These are phyloP conservation scores for Funneliformis caledonium DNA, from an alignment of 371 early-diverging fungal species.

Conservation along the genomic window DNA sequence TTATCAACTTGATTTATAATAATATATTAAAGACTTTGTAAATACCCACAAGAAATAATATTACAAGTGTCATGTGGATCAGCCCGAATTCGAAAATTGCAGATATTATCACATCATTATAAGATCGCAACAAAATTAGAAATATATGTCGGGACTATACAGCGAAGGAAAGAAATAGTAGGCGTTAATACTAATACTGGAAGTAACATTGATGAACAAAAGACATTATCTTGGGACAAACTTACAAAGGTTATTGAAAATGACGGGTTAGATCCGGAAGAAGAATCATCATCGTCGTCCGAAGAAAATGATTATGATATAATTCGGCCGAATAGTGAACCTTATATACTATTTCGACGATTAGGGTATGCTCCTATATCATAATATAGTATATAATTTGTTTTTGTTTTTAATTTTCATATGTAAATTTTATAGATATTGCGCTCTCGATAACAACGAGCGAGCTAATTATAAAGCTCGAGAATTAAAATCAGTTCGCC, in stretches of 20 bases:
- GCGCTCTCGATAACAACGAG: slow-evolving; percentile 59
- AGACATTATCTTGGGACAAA: slow-evolving; percentile 34
- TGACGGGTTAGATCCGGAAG: slow-evolving; percentile 39
- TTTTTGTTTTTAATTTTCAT: neutral
- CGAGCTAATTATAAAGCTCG: slow-evolving; percentile 60
- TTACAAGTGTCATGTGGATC: slow-evolving; percentile 63
- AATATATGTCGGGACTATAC: slow-evolving; percentile 60
- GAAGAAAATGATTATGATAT: slow-evolving; percentile 41
- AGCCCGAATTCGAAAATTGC: slow-evolving; percentile 70
- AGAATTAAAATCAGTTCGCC: slow-evolving; percentile 77
- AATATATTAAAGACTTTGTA: slow-evolving; percentile 61
- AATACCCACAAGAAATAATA: slow-evolving; percentile 74
- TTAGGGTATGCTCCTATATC: slow-evolving; percentile 19
- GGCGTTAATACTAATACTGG: slow-evolving; percentile 42
- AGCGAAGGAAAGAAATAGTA: slow-evolving; percentile 29
- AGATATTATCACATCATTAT: slow-evolving; percentile 79
- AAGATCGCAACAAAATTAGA: slow-evolving; percentile 81
- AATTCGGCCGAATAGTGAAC: slow-evolving; percentile 26
- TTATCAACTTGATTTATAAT: neutral
- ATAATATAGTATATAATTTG: neutral
- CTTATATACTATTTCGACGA: slow-evolving; percentile 38
- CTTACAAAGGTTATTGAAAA: slow-evolving; percentile 33
- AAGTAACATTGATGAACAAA: neutral
- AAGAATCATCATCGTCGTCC: neutral
- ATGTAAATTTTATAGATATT: slow-evolving; percentile 48